Evolutionary conservation across 2,329 filamentous ascomycete species (phyloP).

Genomic region (Fusarium hainanense): DNA sequence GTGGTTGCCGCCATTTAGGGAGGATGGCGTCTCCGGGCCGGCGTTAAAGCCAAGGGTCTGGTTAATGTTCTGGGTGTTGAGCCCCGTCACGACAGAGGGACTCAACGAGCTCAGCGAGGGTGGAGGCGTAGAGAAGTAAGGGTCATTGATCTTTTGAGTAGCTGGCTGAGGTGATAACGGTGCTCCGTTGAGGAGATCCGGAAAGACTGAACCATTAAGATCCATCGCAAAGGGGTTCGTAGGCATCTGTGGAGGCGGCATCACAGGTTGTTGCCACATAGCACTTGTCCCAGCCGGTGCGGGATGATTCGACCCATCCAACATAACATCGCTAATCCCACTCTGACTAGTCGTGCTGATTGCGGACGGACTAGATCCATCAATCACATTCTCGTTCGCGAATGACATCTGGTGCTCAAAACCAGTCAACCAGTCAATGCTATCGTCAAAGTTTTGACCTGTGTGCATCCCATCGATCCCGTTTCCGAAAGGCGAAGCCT

Average conservation of each 20-base stretch:
- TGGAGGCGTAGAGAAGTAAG: constrained; percentile 82
- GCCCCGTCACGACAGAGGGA: constrained; percentile 75
- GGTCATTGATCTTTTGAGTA: constrained; percentile 76
- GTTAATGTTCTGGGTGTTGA: constrained; percentile 70
- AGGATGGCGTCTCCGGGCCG: constrained; percentile 79
- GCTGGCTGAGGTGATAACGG: constrained; percentile 82
- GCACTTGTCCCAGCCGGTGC: constrained; percentile 64
- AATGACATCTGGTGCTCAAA: constrained; percentile 83
- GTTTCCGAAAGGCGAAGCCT: constrained; percentile 69
- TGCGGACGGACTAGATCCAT: constrained; percentile 93
- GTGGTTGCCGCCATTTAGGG: constrained; percentile 73
- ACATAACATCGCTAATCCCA: constrained; percentile 89
- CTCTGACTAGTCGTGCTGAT: constrained; percentile 96
- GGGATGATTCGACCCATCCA: constrained; percentile 80
- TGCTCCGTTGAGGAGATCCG: constrained; percentile 77
- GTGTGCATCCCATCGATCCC: constrained; percentile 68
- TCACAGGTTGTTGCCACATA: constrained; percentile 77
- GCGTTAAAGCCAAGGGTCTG: constrained; percentile 71
- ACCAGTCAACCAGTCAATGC: constrained; percentile 83
- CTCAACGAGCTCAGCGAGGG: constrained; percentile 79
- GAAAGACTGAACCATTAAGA: constrained; percentile 77
- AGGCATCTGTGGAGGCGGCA: constrained; percentile 74
- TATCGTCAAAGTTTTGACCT: constrained; percentile 75
- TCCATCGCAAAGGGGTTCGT: constrained; percentile 81
- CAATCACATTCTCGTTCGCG: constrained; percentile 82